Conservation (phyloP, 192 early-diverging fungal genomes). For the Mortierella hygrophila region DNA sequence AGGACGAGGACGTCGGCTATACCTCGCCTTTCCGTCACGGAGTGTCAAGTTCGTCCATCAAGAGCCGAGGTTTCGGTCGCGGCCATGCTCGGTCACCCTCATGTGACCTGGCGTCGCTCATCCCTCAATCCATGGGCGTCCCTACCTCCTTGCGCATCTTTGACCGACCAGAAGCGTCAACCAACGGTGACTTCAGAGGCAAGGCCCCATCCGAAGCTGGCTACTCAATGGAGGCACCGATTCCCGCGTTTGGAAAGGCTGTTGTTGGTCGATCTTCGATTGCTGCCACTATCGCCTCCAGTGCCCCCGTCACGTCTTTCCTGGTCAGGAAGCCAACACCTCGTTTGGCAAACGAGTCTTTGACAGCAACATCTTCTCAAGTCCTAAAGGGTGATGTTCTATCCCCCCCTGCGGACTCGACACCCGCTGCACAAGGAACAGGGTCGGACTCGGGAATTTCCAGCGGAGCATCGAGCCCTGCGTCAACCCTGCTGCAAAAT, state of each 20-base stretch:
- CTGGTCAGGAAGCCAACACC: neutral
- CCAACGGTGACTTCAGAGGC: neutral
- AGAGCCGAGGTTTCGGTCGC: slow-evolving; percentile 1
- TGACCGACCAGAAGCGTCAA: neutral
- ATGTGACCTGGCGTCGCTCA: neutral
- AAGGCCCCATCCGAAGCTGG: slow-evolving; percentile 1
- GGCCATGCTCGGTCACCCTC: slow-evolving; percentile 14
- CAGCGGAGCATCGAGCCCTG: slow-evolving; percentile 14
- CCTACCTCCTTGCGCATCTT: slow-evolving; percentile 7
- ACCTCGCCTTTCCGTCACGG: slow-evolving; percentile 15
- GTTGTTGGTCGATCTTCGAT: neutral
- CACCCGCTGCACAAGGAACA: neutral
- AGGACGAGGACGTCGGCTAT: slow-evolving; percentile 11
- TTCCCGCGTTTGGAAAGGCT: neutral
- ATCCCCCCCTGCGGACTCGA: neutral
- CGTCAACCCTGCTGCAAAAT: neutral
- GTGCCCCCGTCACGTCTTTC: neutral
- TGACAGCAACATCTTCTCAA: neutral
- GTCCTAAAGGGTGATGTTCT: neutral
- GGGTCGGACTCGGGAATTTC: slow-evolving; percentile 20
- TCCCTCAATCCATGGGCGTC: neutral
- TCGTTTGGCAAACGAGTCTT: neutral
- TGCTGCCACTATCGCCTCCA: neutral
- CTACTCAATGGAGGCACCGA: neutral
- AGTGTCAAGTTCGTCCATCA: slow-evolving; percentile 13